A percentile compares a stretch with the other conserved stretches of the same genome.
Conservation (phyloP, 345 rosid species). For the Eucalyptus shirleyi region DNA sequence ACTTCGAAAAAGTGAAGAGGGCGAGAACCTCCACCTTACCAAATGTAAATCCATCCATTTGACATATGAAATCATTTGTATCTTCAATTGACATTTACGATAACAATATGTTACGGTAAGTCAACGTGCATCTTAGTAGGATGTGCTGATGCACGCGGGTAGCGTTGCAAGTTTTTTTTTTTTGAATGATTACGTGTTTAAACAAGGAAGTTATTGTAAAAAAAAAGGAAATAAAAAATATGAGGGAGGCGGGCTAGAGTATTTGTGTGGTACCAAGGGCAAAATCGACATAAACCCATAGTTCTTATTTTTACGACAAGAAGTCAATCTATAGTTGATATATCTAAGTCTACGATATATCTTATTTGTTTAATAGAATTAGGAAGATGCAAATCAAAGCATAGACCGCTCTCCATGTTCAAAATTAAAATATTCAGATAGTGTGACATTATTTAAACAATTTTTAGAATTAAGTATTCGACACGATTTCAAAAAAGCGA, state of each 20-base stretch:
- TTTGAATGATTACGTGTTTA: background rate
- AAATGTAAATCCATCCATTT: no score
- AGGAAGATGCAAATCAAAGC: background rate
- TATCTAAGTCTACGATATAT: background rate
- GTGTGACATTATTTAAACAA: background rate
- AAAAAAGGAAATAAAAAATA: no score
- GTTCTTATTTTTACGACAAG: background rate
- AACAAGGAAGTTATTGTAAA: no score
- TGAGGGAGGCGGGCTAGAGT: no score
- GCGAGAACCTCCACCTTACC: background rate
- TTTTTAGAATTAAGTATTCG: background rate
- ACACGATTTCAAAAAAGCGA: background rate
- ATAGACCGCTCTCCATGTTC: no score
- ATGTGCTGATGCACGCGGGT: background rate
- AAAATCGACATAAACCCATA: no score
- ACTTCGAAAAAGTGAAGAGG: background rate
- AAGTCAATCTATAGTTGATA: background rate
- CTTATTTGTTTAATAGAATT: background rate
- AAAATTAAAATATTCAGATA: background rate
- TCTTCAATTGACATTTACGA: background rate
- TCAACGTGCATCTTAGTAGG: background rate
- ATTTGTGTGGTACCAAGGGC: background rate
- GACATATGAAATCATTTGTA: no score
- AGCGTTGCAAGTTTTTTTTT: background rate
- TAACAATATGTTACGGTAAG: accelerated